Conservation (phyloP, 2,329 filamentous ascomycete species). For the Sporothrix humicola region DNA sequence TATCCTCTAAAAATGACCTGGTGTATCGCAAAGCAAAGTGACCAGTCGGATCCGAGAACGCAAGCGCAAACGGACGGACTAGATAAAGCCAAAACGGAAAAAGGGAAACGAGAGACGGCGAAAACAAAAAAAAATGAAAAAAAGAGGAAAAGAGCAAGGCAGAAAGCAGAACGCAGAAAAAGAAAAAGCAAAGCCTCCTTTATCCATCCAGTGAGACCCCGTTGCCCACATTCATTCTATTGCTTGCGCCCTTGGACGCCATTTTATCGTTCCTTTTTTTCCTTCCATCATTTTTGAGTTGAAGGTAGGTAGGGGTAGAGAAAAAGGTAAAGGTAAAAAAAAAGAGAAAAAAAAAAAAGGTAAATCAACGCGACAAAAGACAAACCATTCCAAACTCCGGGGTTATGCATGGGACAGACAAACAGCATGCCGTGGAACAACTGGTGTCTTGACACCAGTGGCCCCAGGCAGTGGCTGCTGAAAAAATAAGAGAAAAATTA, state of each 20-base stretch:
- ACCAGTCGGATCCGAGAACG: constrained; percentile 21
- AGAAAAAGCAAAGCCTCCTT: constrained; percentile 22
- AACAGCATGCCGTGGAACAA: background rate
- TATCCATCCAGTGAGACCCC: constrained; percentile 31
- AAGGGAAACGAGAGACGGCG: constrained; percentile 5
- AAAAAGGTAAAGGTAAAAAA: background rate
- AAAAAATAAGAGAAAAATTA: background rate
- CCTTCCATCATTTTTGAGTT: constrained; percentile 14
- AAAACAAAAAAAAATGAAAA: constrained; percentile 20
- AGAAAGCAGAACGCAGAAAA: background rate
- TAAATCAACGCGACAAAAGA: background rate
- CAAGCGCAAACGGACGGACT: constrained; percentile 14
- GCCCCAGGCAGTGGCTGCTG: background rate
- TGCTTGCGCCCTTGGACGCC: constrained; percentile 33
- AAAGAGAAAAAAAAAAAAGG: background rate
- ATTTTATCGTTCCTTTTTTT: constrained; percentile 14
- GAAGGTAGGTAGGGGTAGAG: constrained; percentile 9
- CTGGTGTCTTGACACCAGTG: background rate
- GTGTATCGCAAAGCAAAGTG: constrained; percentile 19
- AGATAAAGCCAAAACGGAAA: background rate
- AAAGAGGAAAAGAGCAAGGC: constrained; percentile 1
- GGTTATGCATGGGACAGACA: constrained; percentile 24
- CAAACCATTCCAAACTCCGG: constrained; percentile 18
- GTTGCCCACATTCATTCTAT: constrained; percentile 32
- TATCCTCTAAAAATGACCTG: constrained; percentile 33